Evolutionary conservation across 2,329 filamentous ascomycete genomes (phyloP).

Genomic region (Neurospora crassa): DNA sequence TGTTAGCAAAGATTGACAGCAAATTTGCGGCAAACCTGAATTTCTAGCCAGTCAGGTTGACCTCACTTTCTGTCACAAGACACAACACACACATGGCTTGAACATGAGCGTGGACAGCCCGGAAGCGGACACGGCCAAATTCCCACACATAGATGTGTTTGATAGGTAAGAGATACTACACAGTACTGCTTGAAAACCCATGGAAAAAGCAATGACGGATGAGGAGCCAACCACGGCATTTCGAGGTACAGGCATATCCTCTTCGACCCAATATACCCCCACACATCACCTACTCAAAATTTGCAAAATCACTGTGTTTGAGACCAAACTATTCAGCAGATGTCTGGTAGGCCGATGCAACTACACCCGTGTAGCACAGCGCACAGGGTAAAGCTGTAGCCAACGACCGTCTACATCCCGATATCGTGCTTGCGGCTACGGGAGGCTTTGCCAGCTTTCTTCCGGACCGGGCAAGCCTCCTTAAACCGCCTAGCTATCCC

Average conservation of each 20-base stretch:
- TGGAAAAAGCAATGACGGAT: not conserved
- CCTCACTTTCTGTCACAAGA: not conserved
- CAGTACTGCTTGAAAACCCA: not conserved
- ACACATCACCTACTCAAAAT: not conserved
- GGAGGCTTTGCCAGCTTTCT: not conserved
- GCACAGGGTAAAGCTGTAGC: not conserved
- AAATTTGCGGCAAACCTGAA: not conserved
- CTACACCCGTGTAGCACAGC: not conserved
- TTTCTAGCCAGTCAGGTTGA: not conserved
- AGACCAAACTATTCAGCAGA: not conserved
- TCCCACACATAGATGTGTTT: not conserved
- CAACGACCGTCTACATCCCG: not conserved
- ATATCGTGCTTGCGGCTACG: not conserved
- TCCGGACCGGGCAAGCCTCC: not conserved
- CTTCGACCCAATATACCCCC: not conserved
- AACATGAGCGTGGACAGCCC: not conserved
- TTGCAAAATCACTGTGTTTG: not conserved
- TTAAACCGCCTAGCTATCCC: not conserved
- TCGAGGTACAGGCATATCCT: not conserved
- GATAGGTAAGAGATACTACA: not conserved
- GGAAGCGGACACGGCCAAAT: not conserved
- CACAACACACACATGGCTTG: not conserved
- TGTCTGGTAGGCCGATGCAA: not conserved
- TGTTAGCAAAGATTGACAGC: not conserved
- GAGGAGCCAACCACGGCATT: not conserved